These are phyloP conservation scores for Hirschioporus abietinus DNA, from an alignment of 768 basidiomycete species.

Conservation along the genomic window DNA sequence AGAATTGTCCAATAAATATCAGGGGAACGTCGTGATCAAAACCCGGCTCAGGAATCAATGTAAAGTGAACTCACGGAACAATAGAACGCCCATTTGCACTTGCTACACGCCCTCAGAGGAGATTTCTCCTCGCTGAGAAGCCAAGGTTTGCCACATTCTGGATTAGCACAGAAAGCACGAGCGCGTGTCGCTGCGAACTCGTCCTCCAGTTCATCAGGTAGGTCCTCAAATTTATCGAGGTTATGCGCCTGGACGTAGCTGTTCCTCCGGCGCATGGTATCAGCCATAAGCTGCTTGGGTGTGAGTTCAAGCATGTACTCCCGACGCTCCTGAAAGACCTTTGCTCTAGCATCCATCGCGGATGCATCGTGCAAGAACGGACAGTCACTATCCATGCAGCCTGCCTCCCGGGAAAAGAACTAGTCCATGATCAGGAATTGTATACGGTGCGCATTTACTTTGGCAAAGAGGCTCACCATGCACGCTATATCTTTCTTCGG, in stretches of 20 bases:
- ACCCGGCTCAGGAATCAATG: not conserved
- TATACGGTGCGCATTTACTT: not conserved
- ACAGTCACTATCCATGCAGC: slow-evolving; percentile 12
- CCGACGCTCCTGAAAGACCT: slow-evolving; percentile 8
- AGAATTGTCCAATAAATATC: too few relatives aligned
- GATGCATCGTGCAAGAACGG: slow-evolving; percentile 10
- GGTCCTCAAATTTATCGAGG: slow-evolving; percentile 1
- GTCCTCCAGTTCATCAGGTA: slow-evolving; percentile 6
- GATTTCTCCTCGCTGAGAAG: not conserved
- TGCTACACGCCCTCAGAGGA: slow-evolving; percentile 8
- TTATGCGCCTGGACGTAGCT: not conserved
- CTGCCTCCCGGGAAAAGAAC: slow-evolving; percentile 11
- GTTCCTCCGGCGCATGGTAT: not conserved
- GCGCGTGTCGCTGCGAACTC: not conserved
- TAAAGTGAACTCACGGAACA: slow-evolving; percentile 11
- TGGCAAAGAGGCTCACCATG: slow-evolving; percentile 10
- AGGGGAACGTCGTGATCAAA: not conserved
- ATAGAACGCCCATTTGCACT: slow-evolving; percentile 13
- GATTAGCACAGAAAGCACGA: slow-evolving; percentile 14
- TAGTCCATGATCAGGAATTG: not conserved
- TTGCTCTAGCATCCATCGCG: slow-evolving; percentile 3
- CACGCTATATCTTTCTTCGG: slow-evolving; percentile 13
- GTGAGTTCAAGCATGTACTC: slow-evolving; percentile 10
- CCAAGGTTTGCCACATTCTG: slow-evolving; percentile 11
- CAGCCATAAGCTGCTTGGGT: slow-evolving; percentile 5